phyloP scores from a whole-genome alignment of 1,284 basidiomycete species.

The Cutaneotrichosporon daszewskae region DNA sequence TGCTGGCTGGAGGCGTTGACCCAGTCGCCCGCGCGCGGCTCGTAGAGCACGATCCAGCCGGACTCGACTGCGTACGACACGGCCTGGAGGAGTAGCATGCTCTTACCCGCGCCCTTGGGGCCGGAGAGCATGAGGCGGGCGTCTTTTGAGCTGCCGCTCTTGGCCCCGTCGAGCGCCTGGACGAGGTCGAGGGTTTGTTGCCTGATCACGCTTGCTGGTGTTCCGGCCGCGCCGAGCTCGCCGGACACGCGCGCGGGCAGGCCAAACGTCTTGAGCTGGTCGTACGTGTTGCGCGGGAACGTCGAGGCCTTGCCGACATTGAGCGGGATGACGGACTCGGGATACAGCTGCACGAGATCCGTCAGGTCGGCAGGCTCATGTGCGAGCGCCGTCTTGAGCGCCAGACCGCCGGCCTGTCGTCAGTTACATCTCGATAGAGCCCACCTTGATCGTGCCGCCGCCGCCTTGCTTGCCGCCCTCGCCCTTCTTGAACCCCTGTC shows the following conservation, averaged over 20 bases:
- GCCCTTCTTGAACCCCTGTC: slow-evolving; percentile 2
- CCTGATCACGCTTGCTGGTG: slow-evolving; percentile 40
- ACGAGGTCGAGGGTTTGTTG: slow-evolving; percentile 37
- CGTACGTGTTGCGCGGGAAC: slow-evolving; percentile 28
- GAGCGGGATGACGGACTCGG: slow-evolving; percentile 19
- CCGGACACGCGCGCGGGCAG: slow-evolving; percentile 33
- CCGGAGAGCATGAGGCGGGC: slow-evolving; percentile 50
- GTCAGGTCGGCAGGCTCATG: slow-evolving; percentile 24
- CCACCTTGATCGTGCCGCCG: slow-evolving; percentile 5
- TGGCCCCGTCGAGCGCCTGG: slow-evolving; percentile 24
- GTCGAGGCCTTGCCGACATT: slow-evolving; percentile 33
- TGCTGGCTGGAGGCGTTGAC: slow-evolving; percentile 74
- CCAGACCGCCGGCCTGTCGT: slow-evolving; percentile 17
- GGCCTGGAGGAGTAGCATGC: slow-evolving; percentile 70
- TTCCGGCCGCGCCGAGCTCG: slow-evolving; percentile 25
- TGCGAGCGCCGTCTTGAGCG: slow-evolving; percentile 24
- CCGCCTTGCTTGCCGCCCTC: neutral
- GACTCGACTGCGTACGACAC: slow-evolving; percentile 65
- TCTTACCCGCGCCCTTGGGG: slow-evolving; percentile 75
- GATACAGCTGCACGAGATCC: slow-evolving; percentile 28
- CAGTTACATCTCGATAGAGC: neutral
- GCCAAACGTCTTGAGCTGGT: slow-evolving; percentile 34
- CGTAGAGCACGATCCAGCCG: slow-evolving; percentile 80
- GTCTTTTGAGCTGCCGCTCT: slow-evolving; percentile 12
- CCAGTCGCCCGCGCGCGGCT: slow-evolving; percentile 67